Conservation (phyloP, 768 basidiomycete species). For the Psilocybe azurescens region DNA sequence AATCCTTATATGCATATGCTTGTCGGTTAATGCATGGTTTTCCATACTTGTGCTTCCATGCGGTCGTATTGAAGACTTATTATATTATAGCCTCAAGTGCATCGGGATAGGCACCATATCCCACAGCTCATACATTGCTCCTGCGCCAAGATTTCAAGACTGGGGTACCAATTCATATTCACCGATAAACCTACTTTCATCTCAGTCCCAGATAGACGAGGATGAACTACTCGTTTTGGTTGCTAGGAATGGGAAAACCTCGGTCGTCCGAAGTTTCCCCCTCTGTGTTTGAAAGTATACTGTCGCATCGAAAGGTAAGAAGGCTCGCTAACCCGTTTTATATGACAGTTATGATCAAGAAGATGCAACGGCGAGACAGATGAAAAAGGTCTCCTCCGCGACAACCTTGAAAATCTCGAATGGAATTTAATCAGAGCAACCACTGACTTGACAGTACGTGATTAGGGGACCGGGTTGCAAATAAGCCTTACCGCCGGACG, state of each 20-base stretch:
- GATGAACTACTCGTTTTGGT: constrained; percentile 18
- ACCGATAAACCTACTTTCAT: constrained; percentile 31
- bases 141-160: constrained; percentile 17
- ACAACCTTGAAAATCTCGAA: not conserved
- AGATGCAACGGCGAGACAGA: not conserved
- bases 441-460: not conserved
- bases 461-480: constrained; percentile 19
- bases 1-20: not conserved
- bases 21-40: too few species aligned
- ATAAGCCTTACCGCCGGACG: constrained; percentile 34
- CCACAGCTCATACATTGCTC: not conserved
- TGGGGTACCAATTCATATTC: constrained; percentile 15
- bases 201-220: constrained; percentile 19
- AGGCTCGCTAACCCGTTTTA: constrained; percentile 8
- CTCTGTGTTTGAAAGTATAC: constrained; percentile 17
- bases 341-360: not conserved
- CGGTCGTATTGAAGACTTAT: not conserved
- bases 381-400: not conserved
- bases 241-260: constrained; percentile 33
- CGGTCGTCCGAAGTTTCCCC: constrained; percentile 36
- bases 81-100: not conserved
- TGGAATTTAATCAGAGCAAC: not conserved
- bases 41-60: too few species aligned
- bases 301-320: constrained; percentile 9
- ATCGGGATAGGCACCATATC: not conserved